These are phyloP conservation scores for Penicillium sp. DNA, from an alignment of 2,329 filamentous ascomycete genomes.

Conservation along the genomic window DNA sequence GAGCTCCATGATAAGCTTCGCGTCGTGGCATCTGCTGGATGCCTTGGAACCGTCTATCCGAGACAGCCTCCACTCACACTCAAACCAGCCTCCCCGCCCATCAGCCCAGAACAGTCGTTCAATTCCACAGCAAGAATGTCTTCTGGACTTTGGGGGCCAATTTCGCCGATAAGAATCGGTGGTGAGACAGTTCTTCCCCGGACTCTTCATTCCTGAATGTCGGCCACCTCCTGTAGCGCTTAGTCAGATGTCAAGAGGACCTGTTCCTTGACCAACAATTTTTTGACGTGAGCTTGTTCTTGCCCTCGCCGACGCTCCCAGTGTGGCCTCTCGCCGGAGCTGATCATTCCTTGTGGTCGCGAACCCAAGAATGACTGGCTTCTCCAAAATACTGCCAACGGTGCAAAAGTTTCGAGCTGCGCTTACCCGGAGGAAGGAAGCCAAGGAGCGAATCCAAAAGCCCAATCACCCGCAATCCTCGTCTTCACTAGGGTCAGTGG, in stretches of 20 bases:
- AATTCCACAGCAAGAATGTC: not conserved
- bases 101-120: not conserved
- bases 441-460: constrained; percentile 26
- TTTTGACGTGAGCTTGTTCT: not conserved
- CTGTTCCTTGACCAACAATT: not conserved
- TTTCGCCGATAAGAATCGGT: not conserved
- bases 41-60: not conserved
- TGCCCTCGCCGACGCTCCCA: not conserved
- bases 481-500: constrained; percentile 30
- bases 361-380: constrained; percentile 37
- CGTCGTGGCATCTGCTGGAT: not conserved
- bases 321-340: constrained; percentile 21
- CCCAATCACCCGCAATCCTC: constrained; percentile 26
- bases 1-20: not conserved
- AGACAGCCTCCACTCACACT: not conserved
- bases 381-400: constrained; percentile 34
- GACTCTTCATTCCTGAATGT: not conserved
- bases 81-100: not conserved
- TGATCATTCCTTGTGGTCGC: constrained; percentile 30
- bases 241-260: constrained; percentile 15
- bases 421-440: constrained; percentile 34
- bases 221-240: constrained; percentile 5
- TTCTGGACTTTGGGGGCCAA: not conserved
- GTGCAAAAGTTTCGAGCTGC: constrained; percentile 38
- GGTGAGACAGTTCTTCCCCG: not conserved